Evolutionary conservation across 805 yeast genomes (phyloP), one percentile per base, ranked within the genome.

Genomic region (Barnettozyma pratensis): DNA sequence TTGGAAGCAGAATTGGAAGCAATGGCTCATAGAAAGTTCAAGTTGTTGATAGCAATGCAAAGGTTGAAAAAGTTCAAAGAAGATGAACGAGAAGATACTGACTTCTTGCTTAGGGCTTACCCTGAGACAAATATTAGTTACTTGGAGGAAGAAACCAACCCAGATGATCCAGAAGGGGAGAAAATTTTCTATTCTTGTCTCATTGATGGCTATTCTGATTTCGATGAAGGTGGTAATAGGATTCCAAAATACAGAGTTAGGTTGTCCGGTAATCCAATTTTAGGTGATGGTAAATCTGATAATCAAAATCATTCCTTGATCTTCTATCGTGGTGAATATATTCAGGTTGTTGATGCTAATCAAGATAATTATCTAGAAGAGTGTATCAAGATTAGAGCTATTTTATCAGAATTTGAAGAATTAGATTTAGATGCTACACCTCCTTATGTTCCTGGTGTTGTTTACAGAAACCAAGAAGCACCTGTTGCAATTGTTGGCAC

Each of bases 221-320:
- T 79, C 46, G 69, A 74, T 47, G 75, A 74, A 60, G 76, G 74
- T 56, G 80, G 83, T 36, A 70, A 80, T 41, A 72, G 90, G 50
- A 73, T 74, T 39, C 91, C 87, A 30, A 72, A 69, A 47, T 81
- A 72, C 65, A 77, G 84, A 53, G 73, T 92, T n/a, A 80, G 76
- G 58, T 73, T 92, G 11, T 86, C 96, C 3, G 98, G 98, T 12
- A 85, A 92, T 67, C 98, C 98, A 10, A 92, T 92, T 45, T 71
- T 91, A 41, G 98, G 98, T 29, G 98, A 92, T 67, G 98, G 98
- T 35, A 92, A 92, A 64, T 84, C 97, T 12, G 98, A 92, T 64
- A 92, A 92, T 64, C 98, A 92, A 68, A 92, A 92, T 62, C 87
- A 87, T 63, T 81, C 96, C 2, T 64, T 92, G 37, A 82, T 91